These are phyloP conservation scores for Fusarium duplospermum DNA, from an alignment of 2,329 filamentous ascomycete species.

Conservation along the genomic window DNA sequence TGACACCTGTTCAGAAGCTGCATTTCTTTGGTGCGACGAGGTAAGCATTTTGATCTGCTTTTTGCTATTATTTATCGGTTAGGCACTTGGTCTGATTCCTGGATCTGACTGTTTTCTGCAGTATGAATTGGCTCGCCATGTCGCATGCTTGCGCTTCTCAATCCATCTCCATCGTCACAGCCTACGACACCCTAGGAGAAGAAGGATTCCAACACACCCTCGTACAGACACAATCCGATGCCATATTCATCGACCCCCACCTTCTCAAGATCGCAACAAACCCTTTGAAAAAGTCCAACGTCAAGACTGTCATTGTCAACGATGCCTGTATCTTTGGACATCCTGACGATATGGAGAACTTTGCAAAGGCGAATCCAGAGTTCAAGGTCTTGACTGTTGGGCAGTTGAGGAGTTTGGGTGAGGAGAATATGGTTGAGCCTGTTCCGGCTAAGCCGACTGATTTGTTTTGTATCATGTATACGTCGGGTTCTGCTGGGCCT, in stretches of 20 bases:
- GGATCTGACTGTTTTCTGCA: slow-evolving; percentile 45
- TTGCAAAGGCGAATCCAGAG: slow-evolving; percentile 66
- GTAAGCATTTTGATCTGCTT: slow-evolving; percentile 49
- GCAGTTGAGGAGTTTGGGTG: slow-evolving; percentile 64
- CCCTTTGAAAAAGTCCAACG: slow-evolving; percentile 65
- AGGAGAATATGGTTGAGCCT: slow-evolving; percentile 76
- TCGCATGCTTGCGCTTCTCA: slow-evolving; percentile 85
- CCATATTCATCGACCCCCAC: slow-evolving; percentile 88
- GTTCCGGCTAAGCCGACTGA: slow-evolving; percentile 79
- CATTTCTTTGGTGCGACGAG: slow-evolving; percentile 86
- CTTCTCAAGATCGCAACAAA: slow-evolving; percentile 71
- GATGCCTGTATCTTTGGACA: slow-evolving; percentile 64
- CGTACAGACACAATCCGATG: slow-evolving; percentile 80
- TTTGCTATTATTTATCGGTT: too few relatives aligned
- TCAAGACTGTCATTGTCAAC: slow-evolving; percentile 73
- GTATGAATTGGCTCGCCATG: slow-evolving; percentile 83
- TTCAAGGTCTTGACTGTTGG: slow-evolving; percentile 65
- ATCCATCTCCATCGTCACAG: slow-evolving; percentile 90
- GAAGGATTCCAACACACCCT: slow-evolving; percentile 87
- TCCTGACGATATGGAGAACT: slow-evolving; percentile 61
- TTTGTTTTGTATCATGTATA: slow-evolving; percentile 85
- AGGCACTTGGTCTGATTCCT: too few relatives aligned
- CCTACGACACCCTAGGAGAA: slow-evolving; percentile 91
- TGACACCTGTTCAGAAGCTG: slow-evolving; percentile 72
- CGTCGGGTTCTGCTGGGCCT: slow-evolving; percentile 87